These are phyloP conservation scores for Falciphora oryzae DNA, from an alignment of 2,329 filamentous ascomycete genomes.

Conservation along the genomic window DNA sequence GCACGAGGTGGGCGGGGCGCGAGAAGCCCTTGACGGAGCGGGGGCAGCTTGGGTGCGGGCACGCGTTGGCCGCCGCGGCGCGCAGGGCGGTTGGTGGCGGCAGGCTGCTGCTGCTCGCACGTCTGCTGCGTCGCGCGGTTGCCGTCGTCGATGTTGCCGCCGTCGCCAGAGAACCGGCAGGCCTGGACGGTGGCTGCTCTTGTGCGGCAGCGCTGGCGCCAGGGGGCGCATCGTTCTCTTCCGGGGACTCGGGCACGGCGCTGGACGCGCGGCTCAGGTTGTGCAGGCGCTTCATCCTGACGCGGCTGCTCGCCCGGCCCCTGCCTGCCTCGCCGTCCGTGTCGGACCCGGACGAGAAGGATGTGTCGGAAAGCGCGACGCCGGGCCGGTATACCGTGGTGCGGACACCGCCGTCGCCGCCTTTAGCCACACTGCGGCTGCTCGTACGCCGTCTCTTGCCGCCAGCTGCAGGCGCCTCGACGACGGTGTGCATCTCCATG, in stretches of 20 bases:
- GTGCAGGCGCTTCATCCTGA: slow-evolving; percentile 9
- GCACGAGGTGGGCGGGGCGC: slow-evolving; percentile 27
- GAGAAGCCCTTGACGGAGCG: slow-evolving; percentile 30
- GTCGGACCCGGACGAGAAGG: background rate
- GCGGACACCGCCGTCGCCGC: background rate
- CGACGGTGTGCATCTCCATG: slow-evolving; percentile 57
- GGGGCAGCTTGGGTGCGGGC: slow-evolving; percentile 29
- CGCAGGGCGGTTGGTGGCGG: background rate
- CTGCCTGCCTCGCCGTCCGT: background rate
- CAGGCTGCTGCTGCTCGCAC: too few relatives aligned
- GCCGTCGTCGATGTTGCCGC: background rate
- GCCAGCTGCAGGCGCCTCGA: slow-evolving; percentile 13
- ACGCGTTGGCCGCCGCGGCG: slow-evolving; percentile 6
- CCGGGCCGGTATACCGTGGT: slow-evolving; percentile 8
- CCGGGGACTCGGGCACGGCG: background rate
- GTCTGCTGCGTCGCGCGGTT: background rate
- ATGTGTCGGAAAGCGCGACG: background rate
- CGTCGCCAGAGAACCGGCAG: too few relatives aligned
- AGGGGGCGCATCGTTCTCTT: background rate
- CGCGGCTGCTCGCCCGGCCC: background rate
- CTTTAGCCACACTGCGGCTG: too few relatives aligned
- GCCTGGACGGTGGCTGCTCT: too few relatives aligned
- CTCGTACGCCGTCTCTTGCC: background rate
- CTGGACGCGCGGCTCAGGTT: slow-evolving; percentile 12
- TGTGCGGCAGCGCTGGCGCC: background rate